These are phyloP conservation scores for Paramyrothecium roridum DNA, from an alignment of 2,329 filamentous ascomycete genomes.

Conservation along the genomic window DNA sequence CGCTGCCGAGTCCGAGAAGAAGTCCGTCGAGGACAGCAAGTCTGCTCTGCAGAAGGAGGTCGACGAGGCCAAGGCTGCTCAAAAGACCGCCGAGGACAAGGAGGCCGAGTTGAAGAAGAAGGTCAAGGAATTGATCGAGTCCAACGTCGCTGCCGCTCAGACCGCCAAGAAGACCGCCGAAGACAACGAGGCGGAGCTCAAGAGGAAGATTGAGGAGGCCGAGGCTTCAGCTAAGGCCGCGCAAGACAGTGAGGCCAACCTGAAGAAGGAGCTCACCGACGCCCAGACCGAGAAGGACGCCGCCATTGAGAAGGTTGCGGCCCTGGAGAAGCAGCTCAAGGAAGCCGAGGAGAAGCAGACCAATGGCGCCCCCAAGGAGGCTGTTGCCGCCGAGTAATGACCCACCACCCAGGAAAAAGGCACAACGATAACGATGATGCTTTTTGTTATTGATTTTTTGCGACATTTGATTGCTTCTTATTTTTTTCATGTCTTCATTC, in stretches of 20 bases:
- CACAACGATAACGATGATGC: not conserved
- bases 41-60: not conserved
- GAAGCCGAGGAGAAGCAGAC: not conserved
- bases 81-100: not conserved
- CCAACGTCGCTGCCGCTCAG: not conserved
- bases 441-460: not conserved
- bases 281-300: not conserved
- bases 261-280: constrained; percentile 1
- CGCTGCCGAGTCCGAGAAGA: constrained; percentile 2
- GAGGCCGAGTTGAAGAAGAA: not conserved
- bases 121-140: not conserved
- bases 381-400: not conserved
- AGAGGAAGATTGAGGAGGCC: not conserved
- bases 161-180: not conserved
- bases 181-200: not conserved
- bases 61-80: not conserved
- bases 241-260: not conserved
- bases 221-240: not conserved
- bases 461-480: not conserved
- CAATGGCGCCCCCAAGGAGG: not conserved
- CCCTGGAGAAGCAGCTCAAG: not conserved
- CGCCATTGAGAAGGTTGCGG: not conserved
- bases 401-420: not conserved
- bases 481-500: not conserved
- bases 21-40: not conserved